These are phyloP conservation scores for Hypoxylon lienhwacheense DNA, from an alignment of 495 filamentous ascomycete species.

Conservation along the genomic window DNA sequence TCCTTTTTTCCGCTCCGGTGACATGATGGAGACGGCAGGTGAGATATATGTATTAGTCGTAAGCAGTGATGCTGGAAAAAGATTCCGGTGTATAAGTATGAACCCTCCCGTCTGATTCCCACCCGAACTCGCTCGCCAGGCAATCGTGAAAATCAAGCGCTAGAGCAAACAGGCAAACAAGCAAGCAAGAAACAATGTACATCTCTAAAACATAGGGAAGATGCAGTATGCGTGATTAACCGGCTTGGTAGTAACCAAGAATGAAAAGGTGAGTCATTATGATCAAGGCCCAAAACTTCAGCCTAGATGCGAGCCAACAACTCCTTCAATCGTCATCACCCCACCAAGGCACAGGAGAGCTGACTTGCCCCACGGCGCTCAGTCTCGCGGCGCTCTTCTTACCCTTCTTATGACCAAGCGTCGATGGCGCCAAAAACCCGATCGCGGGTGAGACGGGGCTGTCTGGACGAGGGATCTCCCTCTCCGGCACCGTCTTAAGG, in stretches of 20 bases:
- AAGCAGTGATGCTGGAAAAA: slow-evolving; percentile 22
- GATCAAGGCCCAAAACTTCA: not conserved
- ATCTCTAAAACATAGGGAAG: slow-evolving; percentile 13
- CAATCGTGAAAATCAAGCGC: slow-evolving; percentile 19
- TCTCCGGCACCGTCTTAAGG: slow-evolving; percentile 18
- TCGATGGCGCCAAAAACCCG: slow-evolving; percentile 28
- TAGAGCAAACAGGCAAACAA: slow-evolving; percentile 11
- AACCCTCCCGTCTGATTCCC: slow-evolving; percentile 11
- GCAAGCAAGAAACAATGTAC: slow-evolving; percentile 3
- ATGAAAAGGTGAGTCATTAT: not conserved
- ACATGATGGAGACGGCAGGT: not conserved
- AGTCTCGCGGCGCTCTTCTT: slow-evolving; percentile 50
- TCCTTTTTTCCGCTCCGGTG: slow-evolving; percentile 4
- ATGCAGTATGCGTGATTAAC: not conserved
- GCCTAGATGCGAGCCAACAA: not conserved
- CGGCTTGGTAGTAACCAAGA: not conserved
- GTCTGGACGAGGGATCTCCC: slow-evolving; percentile 32
- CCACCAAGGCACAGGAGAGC: slow-evolving; percentile 47
- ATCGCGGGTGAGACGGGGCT: slow-evolving; percentile 42
- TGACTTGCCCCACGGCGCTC: slow-evolving; percentile 49
- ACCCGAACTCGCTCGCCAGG: slow-evolving; percentile 16
- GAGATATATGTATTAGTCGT: slow-evolving; percentile 30
- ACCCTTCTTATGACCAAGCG: slow-evolving; percentile 37
- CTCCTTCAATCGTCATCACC: slow-evolving; percentile 42
- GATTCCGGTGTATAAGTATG: slow-evolving; percentile 11